These are phyloP conservation scores for Geotrichum candidum DNA, from an alignment of 1,139 yeast genomes.

Conservation along the genomic window DNA sequence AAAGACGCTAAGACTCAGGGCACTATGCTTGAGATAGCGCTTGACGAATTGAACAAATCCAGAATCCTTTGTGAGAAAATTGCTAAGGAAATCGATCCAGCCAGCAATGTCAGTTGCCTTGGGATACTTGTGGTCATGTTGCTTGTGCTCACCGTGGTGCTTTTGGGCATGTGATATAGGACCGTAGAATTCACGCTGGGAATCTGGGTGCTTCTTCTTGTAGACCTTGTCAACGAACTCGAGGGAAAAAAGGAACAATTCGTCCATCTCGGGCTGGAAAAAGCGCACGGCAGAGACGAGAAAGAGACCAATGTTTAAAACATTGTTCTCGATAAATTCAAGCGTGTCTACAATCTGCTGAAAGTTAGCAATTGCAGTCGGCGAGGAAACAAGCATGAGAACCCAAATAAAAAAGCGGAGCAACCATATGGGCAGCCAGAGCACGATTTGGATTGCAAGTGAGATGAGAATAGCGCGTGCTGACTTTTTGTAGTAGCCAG, in stretches of 20 bases:
- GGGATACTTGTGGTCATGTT: not conserved
- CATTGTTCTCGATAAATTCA: slow-evolving; percentile 36
- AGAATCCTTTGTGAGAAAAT: not conserved
- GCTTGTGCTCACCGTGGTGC: not conserved
- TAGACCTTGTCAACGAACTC: slow-evolving; percentile 41
- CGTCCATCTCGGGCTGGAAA: slow-evolving; percentile 36
- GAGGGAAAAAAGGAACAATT: slow-evolving; percentile 41
- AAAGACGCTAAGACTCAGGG: slow-evolving; percentile 28
- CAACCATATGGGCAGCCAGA: slow-evolving; percentile 36
- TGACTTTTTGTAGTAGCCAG: slow-evolving; percentile 37
- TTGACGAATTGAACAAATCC: not conserved
- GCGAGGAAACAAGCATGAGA: slow-evolving; percentile 13
- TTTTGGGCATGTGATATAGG: slow-evolving; percentile 15
- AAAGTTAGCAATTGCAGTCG: slow-evolving; percentile 7
- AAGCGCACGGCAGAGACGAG: slow-evolving; percentile 39
- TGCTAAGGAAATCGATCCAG: not conserved
- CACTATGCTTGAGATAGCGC: slow-evolving; percentile 29
- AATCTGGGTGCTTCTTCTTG: slow-evolving; percentile 37
- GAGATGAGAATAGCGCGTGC: slow-evolving; percentile 37
- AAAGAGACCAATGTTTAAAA: slow-evolving; percentile 43
- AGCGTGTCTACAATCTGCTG: slow-evolving; percentile 27
- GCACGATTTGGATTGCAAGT: slow-evolving; percentile 36
- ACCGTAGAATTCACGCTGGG: slow-evolving; percentile 26
- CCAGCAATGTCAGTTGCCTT: not conserved
- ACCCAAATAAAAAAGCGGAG: slow-evolving; percentile 21